These are phyloP conservation scores for Parascedosporium putredinis DNA, from an alignment of 2,329 filamentous ascomycete species.

Conservation along the genomic window DNA sequence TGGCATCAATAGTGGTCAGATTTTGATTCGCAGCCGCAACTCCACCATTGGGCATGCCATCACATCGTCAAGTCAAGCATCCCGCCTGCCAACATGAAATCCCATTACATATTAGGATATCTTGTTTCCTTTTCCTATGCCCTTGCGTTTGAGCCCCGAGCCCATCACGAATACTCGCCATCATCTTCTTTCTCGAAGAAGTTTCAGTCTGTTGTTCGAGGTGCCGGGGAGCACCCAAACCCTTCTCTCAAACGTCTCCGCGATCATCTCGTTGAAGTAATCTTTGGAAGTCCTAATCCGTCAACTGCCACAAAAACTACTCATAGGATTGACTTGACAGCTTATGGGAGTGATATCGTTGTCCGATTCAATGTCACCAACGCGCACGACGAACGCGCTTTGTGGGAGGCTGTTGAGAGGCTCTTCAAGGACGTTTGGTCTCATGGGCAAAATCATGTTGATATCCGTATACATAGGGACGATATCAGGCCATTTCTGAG, in stretches of 20 bases:
- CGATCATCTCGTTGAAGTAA: slow-evolving; percentile 27
- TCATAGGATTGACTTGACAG: slow-evolving; percentile 10
- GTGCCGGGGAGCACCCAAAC: slow-evolving; percentile 35
- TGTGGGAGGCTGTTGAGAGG: slow-evolving; percentile 62
- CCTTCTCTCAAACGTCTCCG: slow-evolving; percentile 6
- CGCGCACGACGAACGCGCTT: slow-evolving; percentile 54
- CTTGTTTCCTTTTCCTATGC: too few species aligned
- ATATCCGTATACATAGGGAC: slow-evolving; percentile 68
- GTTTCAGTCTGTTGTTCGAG: slow-evolving; percentile 29
- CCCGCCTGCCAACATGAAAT: too few species aligned
- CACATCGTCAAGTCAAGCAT: too few species aligned
- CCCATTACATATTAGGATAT: too few species aligned
- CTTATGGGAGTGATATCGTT: slow-evolving; percentile 75
- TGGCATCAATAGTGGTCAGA: too few species aligned
- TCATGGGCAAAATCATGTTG: slow-evolving; percentile 69
- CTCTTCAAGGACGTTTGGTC: slow-evolving; percentile 89
- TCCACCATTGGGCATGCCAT: too few species aligned
- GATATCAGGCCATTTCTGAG: slow-evolving; percentile 69
- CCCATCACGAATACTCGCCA: background rate
- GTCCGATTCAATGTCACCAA: slow-evolving; percentile 74
- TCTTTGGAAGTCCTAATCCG: slow-evolving; percentile 35
- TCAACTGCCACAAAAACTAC: slow-evolving; percentile 12
- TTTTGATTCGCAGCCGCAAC: too few species aligned
- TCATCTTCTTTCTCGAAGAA: background rate
- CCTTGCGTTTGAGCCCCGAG: too few species aligned